These are phyloP conservation scores for Iris pallida DNA, from an alignment of 116 monocot species.

Conservation along the genomic window DNA sequence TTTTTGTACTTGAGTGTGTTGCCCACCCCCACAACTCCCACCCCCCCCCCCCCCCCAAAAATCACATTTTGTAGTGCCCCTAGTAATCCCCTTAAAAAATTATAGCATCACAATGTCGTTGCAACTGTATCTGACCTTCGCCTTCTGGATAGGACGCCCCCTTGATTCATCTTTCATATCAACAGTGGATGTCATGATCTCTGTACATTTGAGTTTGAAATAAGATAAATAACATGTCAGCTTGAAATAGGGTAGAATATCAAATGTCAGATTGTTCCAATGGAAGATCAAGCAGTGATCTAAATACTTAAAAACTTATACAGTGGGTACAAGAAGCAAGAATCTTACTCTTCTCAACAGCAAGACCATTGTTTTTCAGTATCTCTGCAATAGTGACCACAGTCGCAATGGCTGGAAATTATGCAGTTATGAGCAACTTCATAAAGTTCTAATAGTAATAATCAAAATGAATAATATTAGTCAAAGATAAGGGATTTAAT, in stretches of 20 bases:
- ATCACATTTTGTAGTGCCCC: not conserved
- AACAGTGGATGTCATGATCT: conserved; percentile 68
- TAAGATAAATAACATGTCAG: not conserved
- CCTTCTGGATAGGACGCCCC: conserved; percentile 62
- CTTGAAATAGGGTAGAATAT: not conserved
- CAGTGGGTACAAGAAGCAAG: not conserved
- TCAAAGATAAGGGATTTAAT: no score
- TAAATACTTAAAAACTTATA: not conserved
- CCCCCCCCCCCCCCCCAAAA: no score
- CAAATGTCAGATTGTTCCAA: not conserved
- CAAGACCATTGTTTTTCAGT: conserved; percentile 48
- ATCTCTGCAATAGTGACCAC: conserved; percentile 53
- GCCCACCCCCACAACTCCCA: no score
- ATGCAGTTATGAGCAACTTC: not conserved
- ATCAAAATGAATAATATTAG: no score
- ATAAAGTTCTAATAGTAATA: not conserved
- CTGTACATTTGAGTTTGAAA: conserved; percentile 21
- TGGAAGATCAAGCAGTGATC: not conserved
- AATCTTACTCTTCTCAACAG: conserved; percentile 42
- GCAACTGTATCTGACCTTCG: conserved; percentile 38
- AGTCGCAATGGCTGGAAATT: conserved; percentile 43
- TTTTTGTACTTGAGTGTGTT: no score
- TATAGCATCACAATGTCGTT: not conserved
- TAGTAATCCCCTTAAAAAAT: not conserved
- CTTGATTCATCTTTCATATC: conserved; percentile 69